Evolutionary conservation across 139 green algal genomes (phyloP).

Genomic region (Coccomyxa sp.): DNA sequence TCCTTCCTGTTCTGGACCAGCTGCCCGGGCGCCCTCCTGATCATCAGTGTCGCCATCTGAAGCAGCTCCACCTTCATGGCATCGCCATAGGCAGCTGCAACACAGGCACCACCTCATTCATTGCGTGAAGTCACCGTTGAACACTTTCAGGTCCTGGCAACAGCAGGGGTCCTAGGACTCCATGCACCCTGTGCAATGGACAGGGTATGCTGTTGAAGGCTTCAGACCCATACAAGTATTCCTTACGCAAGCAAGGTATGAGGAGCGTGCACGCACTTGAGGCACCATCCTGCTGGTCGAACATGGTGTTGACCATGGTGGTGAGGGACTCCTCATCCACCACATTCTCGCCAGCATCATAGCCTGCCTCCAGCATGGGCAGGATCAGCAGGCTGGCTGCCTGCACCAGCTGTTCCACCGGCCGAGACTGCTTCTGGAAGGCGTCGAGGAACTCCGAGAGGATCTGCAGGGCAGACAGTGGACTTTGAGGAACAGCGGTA

Average conservation of each 20-base stretch:
- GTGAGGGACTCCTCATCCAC: constrained; percentile 36
- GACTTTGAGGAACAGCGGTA: not conserved
- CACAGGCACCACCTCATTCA: no score
- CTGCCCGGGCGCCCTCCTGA: constrained; percentile 42
- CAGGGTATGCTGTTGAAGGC: no score
- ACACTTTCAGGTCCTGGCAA: no score
- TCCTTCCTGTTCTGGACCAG: constrained; percentile 71
- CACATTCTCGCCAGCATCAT: constrained; percentile 48
- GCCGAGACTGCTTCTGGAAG: constrained; percentile 33
- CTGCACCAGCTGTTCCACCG: constrained; percentile 47
- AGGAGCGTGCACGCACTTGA: no score
- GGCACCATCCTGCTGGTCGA: constrained; percentile 15
- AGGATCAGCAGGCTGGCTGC: constrained; percentile 73
- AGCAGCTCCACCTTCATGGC: constrained; percentile 76
- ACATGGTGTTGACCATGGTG: constrained; percentile 31
- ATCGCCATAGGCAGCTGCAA: constrained; percentile 46
- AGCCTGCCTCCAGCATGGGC: constrained; percentile 64
- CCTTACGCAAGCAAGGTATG: no score
- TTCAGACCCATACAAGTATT: no score
- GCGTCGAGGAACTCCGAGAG: constrained; percentile 54
- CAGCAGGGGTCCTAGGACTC: no score
- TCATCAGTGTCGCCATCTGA: constrained; percentile 67
- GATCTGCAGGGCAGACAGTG: constrained; percentile 27
- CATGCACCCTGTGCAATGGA: no score
- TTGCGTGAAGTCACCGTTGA: no score